phyloP scores from a whole-genome alignment of 495 filamentous ascomycete genomes.

The Rhypophila decipiens region DNA sequence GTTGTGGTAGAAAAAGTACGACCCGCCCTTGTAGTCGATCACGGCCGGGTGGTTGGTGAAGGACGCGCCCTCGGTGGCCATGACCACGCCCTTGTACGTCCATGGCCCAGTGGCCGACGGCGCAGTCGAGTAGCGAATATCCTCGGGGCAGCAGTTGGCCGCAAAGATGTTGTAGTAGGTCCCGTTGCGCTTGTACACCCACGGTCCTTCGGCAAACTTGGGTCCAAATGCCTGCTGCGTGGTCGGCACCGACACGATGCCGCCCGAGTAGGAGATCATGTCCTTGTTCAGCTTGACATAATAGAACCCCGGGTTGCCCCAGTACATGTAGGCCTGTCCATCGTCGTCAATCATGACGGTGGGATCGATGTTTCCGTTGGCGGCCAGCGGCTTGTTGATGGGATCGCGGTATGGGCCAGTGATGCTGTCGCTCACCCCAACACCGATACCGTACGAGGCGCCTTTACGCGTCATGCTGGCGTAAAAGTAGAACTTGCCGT shows the following conservation, averaged over 20 bases:
- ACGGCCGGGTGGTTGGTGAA: constrained; percentile 27
- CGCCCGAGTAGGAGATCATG: constrained; percentile 26
- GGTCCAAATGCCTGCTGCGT: constrained; percentile 9
- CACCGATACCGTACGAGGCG: constrained; percentile 21
- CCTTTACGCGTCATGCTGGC: constrained; percentile 15
- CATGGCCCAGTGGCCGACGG: constrained; percentile 23
- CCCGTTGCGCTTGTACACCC: constrained; percentile 26
- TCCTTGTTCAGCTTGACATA: constrained; percentile 28
- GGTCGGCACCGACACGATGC: background rate
- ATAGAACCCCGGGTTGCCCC: constrained; percentile 10
- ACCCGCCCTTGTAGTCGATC: constrained; percentile 21
- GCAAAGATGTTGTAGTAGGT: constrained; percentile 27
- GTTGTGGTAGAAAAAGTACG: constrained; percentile 31
- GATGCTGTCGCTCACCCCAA: constrained; percentile 23
- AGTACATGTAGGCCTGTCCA: constrained; percentile 17
- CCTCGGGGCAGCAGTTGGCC: constrained; percentile 22
- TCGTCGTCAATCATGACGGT: constrained; percentile 10
- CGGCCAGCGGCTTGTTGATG: constrained; percentile 17
- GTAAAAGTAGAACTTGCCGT: constrained; percentile 30
- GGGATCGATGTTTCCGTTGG: constrained; percentile 24
- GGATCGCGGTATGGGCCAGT: constrained; percentile 27
- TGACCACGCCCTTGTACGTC: constrained; percentile 25
- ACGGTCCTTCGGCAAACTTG: constrained; percentile 26
- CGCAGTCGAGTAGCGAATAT: constrained; percentile 26
- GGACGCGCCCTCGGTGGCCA: constrained; percentile 18